Evolutionary conservation across 2,329 filamentous ascomycete genomes (phyloP).

Genomic region (Xylariaceae sp.): DNA sequence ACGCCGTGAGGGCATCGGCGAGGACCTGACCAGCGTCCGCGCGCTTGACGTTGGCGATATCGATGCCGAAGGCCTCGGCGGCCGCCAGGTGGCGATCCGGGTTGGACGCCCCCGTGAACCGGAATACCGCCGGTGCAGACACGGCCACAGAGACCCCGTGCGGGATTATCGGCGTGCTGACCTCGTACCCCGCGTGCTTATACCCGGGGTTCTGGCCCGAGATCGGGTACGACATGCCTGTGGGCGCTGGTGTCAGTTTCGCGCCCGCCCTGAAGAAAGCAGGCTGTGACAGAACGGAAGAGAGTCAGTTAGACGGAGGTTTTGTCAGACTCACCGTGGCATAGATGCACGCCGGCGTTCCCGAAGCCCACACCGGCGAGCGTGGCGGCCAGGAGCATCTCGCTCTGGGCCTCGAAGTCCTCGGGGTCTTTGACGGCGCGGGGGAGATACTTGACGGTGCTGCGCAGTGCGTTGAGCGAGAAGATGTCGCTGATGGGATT

Average conservation of each 20-base stretch:
- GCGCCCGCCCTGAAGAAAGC: background rate
- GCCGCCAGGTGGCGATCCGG: conserved; percentile 89
- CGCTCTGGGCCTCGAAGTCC: conserved; percentile 86
- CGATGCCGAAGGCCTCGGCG: conserved; percentile 88
- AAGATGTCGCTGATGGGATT: conserved; percentile 99
- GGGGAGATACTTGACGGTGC: conserved; percentile 90
- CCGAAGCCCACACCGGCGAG: conserved; percentile 95
- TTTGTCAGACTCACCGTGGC: conserved; percentile 54
- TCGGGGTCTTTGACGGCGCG: conserved; percentile 85
- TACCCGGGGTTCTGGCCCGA: conserved; percentile 93
- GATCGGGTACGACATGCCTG: conserved; percentile 95
- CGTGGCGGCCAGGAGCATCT: conserved; percentile 95
- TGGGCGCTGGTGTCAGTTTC: conserved; percentile 6
- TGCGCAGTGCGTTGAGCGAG: conserved; percentile 79
- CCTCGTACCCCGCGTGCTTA: conserved; percentile 82
- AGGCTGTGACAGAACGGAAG: no score
- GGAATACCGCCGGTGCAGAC: conserved; percentile 90
- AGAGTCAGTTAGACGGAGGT: background rate
- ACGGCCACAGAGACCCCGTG: conserved; percentile 96
- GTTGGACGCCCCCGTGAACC: conserved; percentile 88
- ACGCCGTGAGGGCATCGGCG: conserved; percentile 78
- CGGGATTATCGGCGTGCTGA: conserved; percentile 79
- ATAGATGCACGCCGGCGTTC: conserved; percentile 90
- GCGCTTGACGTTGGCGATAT: conserved; percentile 82
- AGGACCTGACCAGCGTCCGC: conserved; percentile 90